Base-by-base conservation (phyloP, 2,329 filamentous ascomycete genomes). In the Penicillium italicum region DNA sequence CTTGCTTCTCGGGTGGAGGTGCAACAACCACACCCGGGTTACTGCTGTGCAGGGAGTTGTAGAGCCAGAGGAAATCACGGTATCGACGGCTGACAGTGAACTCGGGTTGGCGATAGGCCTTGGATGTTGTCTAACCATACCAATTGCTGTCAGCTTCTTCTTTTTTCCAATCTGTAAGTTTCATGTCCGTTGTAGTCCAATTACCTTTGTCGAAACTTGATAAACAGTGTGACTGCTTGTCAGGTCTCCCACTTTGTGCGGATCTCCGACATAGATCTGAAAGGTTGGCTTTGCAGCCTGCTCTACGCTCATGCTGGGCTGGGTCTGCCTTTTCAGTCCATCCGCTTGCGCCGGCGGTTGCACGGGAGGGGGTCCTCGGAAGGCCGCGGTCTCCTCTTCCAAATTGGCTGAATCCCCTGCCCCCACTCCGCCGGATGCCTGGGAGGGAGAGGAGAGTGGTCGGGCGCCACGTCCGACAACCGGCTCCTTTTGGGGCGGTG, bases 161-260 rank as follows among this genome's bases (percentile, higher is more conserved):
- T 31, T 41, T 38, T 44, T 10, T n/a, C n/a, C 31, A 30, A 30
- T 16, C 26, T 14, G 24, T 22, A 12, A 18, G 14, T 18, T 28
- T 18, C 31, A 4, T 3, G 4, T 44, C 40, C 47, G 34, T 45
- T 45, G 30, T 18, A 55, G 41, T 18, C 49, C 64, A 56, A 72
- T 58, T 80, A 94, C 90, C 85, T 89, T 94, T 56, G 94, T 99
- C 68, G 89, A 84, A 62, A 99, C 94, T 66, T 91, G 91, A 76
- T 99, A 99, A 45, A 97, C 94, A 62, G 96, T 99, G 74, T 99
- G 94, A 61, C 92, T 96, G 74, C 90, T 96, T 9, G 94, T 97
- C 72, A 97, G 76, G 75, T 97, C 94, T 57, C 94, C 94, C 63
- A 99, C 93, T 78, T 97, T 99, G 76, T 97, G 92, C 53, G 94